These are phyloP conservation scores for Alternaria conjuncta DNA, from an alignment of 2,329 filamentous ascomycete species.

Conservation along the genomic window DNA sequence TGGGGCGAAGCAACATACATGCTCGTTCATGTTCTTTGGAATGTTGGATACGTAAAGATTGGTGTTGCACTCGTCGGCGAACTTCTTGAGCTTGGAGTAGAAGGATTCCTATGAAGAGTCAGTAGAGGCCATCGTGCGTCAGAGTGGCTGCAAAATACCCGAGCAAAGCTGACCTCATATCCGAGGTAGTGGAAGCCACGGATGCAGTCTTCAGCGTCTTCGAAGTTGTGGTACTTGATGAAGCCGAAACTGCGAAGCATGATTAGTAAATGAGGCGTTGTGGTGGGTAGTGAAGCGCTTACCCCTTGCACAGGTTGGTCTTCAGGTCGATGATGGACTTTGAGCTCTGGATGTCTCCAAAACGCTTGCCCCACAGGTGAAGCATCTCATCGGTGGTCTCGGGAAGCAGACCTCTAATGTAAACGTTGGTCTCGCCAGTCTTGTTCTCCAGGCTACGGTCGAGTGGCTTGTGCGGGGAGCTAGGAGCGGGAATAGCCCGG, in stretches of 20 bases:
- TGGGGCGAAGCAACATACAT: slow-evolving; percentile 60
- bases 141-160: slow-evolving; percentile 61
- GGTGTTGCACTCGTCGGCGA: slow-evolving; percentile 86
- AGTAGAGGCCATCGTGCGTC: slow-evolving; percentile 6
- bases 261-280: slow-evolving; percentile 12
- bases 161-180: slow-evolving; percentile 96
- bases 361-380: slow-evolving; percentile 80
- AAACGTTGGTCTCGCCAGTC: slow-evolving; percentile 95
- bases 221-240: slow-evolving; percentile 88
- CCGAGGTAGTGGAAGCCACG: slow-evolving; percentile 92
- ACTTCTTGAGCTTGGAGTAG: slow-evolving; percentile 96
- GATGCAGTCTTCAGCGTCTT: slow-evolving; percentile 93
- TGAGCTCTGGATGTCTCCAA: slow-evolving; percentile 92
- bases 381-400: slow-evolving; percentile 94
- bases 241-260: slow-evolving; percentile 79
- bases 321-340: slow-evolving; percentile 98
- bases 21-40: slow-evolving; percentile 88
- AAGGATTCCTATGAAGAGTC: slow-evolving; percentile 74
- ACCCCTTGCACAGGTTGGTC: slow-evolving; percentile 97
- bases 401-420: slow-evolving; percentile 93
- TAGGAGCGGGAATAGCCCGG: slow-evolving; percentile 85
- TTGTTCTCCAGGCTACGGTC: slow-evolving; percentile 95
- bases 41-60: slow-evolving; percentile 99
- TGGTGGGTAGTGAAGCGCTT: slow-evolving; percentile 21
- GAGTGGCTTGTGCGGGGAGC: slow-evolving; percentile 84